Percentiles rank a stretch among this genome's conserved stretches.
These are phyloP conservation scores for Chrysanthemum lavandulifolium DNA, from an alignment of 129 eudicot species.

Conservation along the genomic window DNA sequence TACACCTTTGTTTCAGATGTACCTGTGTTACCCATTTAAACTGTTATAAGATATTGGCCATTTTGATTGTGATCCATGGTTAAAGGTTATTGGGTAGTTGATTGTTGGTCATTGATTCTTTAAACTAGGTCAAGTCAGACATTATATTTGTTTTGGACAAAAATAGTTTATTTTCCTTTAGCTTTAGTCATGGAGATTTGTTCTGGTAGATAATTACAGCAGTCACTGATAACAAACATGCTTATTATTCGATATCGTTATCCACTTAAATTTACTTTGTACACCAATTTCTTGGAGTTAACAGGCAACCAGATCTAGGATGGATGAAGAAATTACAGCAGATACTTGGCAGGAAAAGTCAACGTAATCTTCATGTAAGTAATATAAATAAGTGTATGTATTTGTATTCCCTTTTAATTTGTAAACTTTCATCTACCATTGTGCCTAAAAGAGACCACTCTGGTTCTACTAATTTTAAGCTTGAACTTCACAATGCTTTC, in stretches of 20 bases:
- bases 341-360: conserved; percentile 95
- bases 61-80: too few relatives aligned
- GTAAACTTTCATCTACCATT: too few relatives aligned
- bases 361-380: conserved; percentile 87
- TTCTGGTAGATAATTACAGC: background rate
- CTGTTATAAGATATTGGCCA: too few relatives aligned
- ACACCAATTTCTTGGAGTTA: conserved; percentile 1
- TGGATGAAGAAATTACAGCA: conserved; percentile 94
- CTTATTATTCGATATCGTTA: background rate
- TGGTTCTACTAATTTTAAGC: too few relatives aligned
- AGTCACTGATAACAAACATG: background rate
- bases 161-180: background rate
- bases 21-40: too few relatives aligned
- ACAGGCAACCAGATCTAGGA: conserved; percentile 97
- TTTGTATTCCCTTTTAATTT: too few relatives aligned
- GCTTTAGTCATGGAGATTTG: background rate
- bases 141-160: background rate
- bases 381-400: background rate
- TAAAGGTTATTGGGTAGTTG: too few relatives aligned
- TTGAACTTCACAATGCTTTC: too few relatives aligned
- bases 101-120: too few relatives aligned
- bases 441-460: too few relatives aligned
- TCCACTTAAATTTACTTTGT: background rate
- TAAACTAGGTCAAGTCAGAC: too few relatives aligned
- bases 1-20: too few relatives aligned